phyloP scores from a whole-genome alignment of 164 flowering plant species.

The Vitis rupestris region DNA sequence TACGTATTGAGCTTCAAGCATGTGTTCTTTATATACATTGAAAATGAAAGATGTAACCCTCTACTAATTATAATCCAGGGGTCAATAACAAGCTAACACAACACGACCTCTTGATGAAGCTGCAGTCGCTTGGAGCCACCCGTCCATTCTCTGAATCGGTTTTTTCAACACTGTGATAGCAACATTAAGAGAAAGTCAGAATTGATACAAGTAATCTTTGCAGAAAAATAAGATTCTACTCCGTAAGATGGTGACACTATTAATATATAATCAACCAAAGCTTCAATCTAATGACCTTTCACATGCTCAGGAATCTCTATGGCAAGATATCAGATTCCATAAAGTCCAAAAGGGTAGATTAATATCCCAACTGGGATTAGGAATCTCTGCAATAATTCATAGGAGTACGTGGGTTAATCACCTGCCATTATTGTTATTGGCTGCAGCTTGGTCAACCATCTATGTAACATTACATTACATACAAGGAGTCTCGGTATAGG shows the following conservation, averaged over 20 bases:
- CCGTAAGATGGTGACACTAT: constrained; percentile 6
- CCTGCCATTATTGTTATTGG: too few relatives aligned
- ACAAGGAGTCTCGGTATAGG: too few relatives aligned
- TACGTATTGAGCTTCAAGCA: too few relatives aligned
- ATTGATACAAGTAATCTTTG: not conserved
- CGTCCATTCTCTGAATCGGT: not conserved
- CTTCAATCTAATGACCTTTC: not conserved
- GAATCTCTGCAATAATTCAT: too few relatives aligned
- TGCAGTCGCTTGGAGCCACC: not conserved
- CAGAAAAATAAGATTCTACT: not conserved
- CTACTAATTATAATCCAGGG: not conserved
- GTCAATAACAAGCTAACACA: constrained; percentile 8
- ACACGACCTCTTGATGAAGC: constrained; percentile 15
- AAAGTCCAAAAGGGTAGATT: not conserved
- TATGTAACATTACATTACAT: too few relatives aligned
- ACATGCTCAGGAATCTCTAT: constrained; percentile 7
- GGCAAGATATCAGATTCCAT: not conserved
- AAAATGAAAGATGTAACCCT: too few relatives aligned
- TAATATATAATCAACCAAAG: too few relatives aligned
- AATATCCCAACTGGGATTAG: not conserved
- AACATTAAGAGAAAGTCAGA: not conserved
- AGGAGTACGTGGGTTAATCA: too few relatives aligned
- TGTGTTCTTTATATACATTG: too few relatives aligned
- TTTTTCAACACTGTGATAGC: not conserved
- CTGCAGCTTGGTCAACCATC: too few relatives aligned